phyloP scores from a whole-genome alignment of 2,329 filamentous ascomycete genomes.

The Diaporthe vaccinii region DNA sequence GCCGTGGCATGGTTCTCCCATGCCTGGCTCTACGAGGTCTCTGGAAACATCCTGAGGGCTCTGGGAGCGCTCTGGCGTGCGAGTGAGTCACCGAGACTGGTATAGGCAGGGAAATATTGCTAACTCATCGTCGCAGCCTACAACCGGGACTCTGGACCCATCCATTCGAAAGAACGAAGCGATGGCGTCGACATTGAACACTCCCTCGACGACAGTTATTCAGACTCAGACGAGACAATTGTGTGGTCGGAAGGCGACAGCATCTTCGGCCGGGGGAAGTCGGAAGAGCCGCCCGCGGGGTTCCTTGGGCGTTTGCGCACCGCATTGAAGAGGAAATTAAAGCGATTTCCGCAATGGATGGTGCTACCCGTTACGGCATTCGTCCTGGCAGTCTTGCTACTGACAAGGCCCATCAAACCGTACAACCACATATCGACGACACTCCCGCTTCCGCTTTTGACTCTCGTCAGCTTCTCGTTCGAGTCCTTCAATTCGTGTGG shows the following conservation, averaged over 20 bases:
- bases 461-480: slow-evolving; percentile 44
- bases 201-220: slow-evolving; percentile 4
- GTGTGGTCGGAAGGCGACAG: slow-evolving; percentile 22
- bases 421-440: slow-evolving; percentile 51
- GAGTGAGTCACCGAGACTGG: slow-evolving; percentile 1
- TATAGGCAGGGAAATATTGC: background rate
- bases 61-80: slow-evolving; percentile 21
- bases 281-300: background rate
- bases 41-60: slow-evolving; percentile 22
- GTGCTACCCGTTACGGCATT: background rate
- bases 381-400: slow-evolving; percentile 3
- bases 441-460: slow-evolving; percentile 49
- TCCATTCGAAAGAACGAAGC: slow-evolving; percentile 9
- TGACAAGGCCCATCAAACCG: slow-evolving; percentile 47
- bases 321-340: background rate
- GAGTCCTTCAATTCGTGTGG: slow-evolving; percentile 46
- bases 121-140: background rate
- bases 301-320: slow-evolving; percentile 5
- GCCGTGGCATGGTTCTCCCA: slow-evolving; percentile 26
- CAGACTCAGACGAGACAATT: slow-evolving; percentile 26
- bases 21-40: slow-evolving; percentile 25
- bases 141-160: background rate
- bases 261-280: slow-evolving; percentile 4
- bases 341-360: slow-evolving; percentile 2
- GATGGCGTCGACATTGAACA: slow-evolving; percentile 5